phyloP scores from a whole-genome alignment of 176 grass and related monocot species.

The Bolboschoenus planiculmis region DNA sequence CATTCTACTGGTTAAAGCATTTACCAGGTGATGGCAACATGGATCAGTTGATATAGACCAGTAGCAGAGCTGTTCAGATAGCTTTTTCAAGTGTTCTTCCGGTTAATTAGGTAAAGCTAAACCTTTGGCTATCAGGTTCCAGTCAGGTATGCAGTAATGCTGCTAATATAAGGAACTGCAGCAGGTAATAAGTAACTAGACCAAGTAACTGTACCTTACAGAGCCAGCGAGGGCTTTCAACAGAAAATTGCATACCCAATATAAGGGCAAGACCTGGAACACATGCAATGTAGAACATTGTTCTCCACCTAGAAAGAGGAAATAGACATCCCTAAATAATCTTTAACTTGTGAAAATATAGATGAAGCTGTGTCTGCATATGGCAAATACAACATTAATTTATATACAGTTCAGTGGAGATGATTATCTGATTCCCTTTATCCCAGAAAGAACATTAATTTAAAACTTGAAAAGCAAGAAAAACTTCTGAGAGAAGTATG shows the following conservation, averaged over 20 bases:
- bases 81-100: neutral
- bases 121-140: neutral
- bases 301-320: conserved; percentile 62
- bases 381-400: neutral
- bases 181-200: neutral
- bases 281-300: conserved; percentile 90
- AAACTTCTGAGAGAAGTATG: neutral
- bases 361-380: neutral
- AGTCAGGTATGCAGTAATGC: neutral
- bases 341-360: neutral
- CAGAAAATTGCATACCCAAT: conserved; percentile 92
- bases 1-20: neutral
- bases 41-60: neutral
- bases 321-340: conserved; percentile 4
- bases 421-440: neutral
- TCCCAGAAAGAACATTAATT: neutral
- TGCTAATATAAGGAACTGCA: neutral
- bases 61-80: neutral
- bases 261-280: conserved; percentile 65
- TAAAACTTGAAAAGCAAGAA: neutral
- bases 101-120: neutral
- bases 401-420: neutral
- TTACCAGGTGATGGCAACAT: neutral
- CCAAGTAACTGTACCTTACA: conserved; percentile 51
- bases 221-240: conserved; percentile 92